Base-by-base conservation (phyloP, 768 basidiomycete species). In the Suillus americanus region DNA sequence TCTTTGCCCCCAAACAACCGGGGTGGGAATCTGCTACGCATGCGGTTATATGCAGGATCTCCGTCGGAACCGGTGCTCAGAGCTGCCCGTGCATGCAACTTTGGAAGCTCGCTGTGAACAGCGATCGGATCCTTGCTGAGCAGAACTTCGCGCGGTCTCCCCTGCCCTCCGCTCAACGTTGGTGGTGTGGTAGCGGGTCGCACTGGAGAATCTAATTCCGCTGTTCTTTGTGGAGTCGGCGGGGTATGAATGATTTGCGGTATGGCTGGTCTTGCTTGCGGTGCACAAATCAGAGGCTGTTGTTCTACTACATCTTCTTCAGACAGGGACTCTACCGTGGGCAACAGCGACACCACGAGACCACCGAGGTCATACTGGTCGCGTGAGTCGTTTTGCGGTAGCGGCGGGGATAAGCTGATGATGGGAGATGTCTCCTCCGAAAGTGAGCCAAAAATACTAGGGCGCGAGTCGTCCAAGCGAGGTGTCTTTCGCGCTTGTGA, bases 211-310 rank as follows among this genome's bases (percentile, higher is more conserved):
- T 66, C 68, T 12, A 67, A 13, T 3, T 65, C 70, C 25, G 66
- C 72, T 2, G 65, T 64, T 10, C 78, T 71, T 51, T 78, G 71
- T 61, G 77, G 77, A 30, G 77, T 78, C 45, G 77, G 76, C 45
- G 77, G 78, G 57, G 77, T 78, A 68, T 79, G 78, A 16, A 75
- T 71, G 60, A 78, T 78, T 35, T 64, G 68, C 45, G 77, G 77
- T 69, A 76, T 73, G n/a, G 20, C 33, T 43, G 67, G 68, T 33
- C 68, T 65, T 54, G 41, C 68, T 51, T 72, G 76, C n/a, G 71
- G 65, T 18, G 73, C 73, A 48, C 75, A 69, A 41, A 41, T 41
- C 23, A 73, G 68, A 54, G 79, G 70, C 20, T 74, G 66, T 5
- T 64, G 72, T 3, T 68, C 71, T 48, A 66, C 18, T 18, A 28